Conservation (phyloP, 2,329 filamentous ascomycete species). For the Coleophoma eucalyptorum region DNA sequence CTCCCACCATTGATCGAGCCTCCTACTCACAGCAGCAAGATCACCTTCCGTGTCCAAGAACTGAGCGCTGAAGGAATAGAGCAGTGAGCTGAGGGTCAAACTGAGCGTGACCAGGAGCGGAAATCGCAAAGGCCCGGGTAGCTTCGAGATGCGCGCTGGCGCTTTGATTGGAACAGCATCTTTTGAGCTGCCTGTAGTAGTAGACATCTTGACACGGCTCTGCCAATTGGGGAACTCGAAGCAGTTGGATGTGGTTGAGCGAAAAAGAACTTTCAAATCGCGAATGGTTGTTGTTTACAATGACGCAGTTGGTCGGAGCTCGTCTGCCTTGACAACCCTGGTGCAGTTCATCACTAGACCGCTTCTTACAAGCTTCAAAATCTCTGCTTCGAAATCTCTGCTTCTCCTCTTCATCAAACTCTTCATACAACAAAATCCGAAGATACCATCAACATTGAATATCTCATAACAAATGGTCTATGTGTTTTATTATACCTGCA, state of each 20-base stretch:
- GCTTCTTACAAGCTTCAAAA: background rate
- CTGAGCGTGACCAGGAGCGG: constrained; percentile 49
- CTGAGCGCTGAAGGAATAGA: constrained; percentile 56
- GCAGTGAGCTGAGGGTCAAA: constrained; percentile 58
- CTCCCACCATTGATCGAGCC: constrained; percentile 58
- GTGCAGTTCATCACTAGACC: background rate
- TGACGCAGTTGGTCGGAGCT: background rate
- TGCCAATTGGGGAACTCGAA: background rate
- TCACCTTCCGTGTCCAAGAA: constrained; percentile 51
- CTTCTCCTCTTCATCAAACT: background rate
- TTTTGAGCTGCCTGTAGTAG: constrained; percentile 2
- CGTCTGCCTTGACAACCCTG: background rate
- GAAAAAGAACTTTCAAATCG: background rate
- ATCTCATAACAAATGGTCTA: too few species aligned
- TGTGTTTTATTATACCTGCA: too few species aligned
- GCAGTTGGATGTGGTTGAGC: background rate
- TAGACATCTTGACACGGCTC: background rate
- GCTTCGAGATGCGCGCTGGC: constrained; percentile 23
- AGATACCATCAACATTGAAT: too few species aligned
- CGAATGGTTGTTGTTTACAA: background rate
- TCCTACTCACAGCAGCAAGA: constrained; percentile 63
- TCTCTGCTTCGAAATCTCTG: background rate
- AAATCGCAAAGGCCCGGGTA: constrained; percentile 45
- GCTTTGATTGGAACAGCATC: constrained; percentile 6
- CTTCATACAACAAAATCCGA: background rate